These are phyloP conservation scores for Phialophora chinensis DNA, from an alignment of 2,329 filamentous ascomycete species.

Conservation along the genomic window DNA sequence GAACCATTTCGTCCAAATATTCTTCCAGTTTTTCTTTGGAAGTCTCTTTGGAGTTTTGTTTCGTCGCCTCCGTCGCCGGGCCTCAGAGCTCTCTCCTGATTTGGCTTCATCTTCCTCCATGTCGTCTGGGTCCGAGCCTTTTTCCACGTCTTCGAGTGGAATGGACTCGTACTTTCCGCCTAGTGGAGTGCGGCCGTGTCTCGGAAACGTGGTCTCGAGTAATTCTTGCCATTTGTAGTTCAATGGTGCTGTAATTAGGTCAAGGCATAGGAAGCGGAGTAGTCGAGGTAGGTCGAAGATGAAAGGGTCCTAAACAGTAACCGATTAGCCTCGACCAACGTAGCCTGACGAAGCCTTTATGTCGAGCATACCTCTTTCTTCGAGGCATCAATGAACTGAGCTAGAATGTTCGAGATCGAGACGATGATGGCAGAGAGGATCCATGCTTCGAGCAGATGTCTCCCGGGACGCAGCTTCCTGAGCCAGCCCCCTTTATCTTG, in stretches of 20 bases:
- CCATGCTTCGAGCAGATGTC: slow-evolving; percentile 62
- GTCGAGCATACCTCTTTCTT: slow-evolving; percentile 48
- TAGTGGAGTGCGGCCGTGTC: slow-evolving; percentile 31
- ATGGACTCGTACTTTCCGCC: slow-evolving; percentile 15
- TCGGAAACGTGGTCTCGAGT: slow-evolving; percentile 62
- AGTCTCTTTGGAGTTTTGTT: background rate
- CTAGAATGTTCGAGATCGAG: slow-evolving; percentile 60
- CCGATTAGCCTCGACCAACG: background rate
- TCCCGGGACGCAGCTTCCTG: slow-evolving; percentile 9
- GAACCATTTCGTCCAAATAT: slow-evolving; percentile 58
- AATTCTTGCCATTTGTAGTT: slow-evolving; percentile 65
- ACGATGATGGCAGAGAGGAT: slow-evolving; percentile 61
- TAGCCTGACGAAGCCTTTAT: background rate
- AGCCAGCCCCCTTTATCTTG: slow-evolving; percentile 3
- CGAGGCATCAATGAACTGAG: slow-evolving; percentile 61
- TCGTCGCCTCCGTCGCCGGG: slow-evolving; percentile 21
- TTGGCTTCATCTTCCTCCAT: slow-evolving; percentile 13
- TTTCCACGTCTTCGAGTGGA: slow-evolving; percentile 26
- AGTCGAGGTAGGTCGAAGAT: slow-evolving; percentile 56
- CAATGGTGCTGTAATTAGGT: slow-evolving; percentile 61
- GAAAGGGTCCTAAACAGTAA: slow-evolving; percentile 47
- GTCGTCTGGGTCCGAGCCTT: slow-evolving; percentile 30
- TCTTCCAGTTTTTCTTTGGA: slow-evolving; percentile 41
- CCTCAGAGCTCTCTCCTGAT: background rate
- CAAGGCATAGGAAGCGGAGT: slow-evolving; percentile 61